Percentiles rank a stretch among this genome's conserved stretches.
These are phyloP conservation scores for Davidsoniella neocaledoniae DNA, from an alignment of 2,329 filamentous ascomycete species.

Conservation along the genomic window DNA sequence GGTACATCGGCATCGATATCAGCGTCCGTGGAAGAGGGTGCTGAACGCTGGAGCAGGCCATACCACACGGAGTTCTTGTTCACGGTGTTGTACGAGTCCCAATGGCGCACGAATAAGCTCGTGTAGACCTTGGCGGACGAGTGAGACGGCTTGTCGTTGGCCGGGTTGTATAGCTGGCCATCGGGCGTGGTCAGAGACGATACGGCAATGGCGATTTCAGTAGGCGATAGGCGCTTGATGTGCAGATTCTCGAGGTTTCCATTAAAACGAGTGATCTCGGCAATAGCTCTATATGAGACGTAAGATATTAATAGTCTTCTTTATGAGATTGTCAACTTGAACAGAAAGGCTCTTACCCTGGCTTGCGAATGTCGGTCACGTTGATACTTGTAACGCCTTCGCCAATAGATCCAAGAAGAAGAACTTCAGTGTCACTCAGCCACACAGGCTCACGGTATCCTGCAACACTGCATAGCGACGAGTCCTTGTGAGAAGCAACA, in stretches of 20 bases:
- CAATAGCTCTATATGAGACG: neutral
- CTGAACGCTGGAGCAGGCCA: conserved; percentile 33
- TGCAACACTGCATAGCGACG: conserved; percentile 45
- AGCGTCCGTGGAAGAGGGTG: too few relatives aligned
- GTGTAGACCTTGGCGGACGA: conserved; percentile 57
- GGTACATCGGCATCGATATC: too few relatives aligned
- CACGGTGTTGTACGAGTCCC: conserved; percentile 58
- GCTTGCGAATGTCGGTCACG: conserved; percentile 17
- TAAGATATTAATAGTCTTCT: neutral
- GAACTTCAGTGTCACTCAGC: conserved; percentile 50
- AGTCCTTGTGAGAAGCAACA: conserved; percentile 47
- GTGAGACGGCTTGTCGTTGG: conserved; percentile 38
- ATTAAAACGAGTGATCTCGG: conserved; percentile 14
- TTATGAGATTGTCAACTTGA: neutral
- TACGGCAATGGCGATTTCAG: conserved; percentile 36
- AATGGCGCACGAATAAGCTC: conserved; percentile 63
- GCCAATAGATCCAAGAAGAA: conserved; percentile 35
- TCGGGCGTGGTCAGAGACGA: conserved; percentile 50
- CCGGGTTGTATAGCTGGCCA: conserved; percentile 52
- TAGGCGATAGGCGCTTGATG: conserved; percentile 31
- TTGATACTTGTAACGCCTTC: conserved; percentile 32
- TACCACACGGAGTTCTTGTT: conserved; percentile 61
- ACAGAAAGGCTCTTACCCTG: conserved; percentile 5
- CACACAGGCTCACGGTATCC: conserved; percentile 57
- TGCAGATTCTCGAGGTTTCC: conserved; percentile 44